A percentile compares a stretch with the other conserved stretches of the same genome.
phyloP scores from a whole-genome alignment of 2,329 filamentous ascomycete genomes.

The Epichloe elymi region DNA sequence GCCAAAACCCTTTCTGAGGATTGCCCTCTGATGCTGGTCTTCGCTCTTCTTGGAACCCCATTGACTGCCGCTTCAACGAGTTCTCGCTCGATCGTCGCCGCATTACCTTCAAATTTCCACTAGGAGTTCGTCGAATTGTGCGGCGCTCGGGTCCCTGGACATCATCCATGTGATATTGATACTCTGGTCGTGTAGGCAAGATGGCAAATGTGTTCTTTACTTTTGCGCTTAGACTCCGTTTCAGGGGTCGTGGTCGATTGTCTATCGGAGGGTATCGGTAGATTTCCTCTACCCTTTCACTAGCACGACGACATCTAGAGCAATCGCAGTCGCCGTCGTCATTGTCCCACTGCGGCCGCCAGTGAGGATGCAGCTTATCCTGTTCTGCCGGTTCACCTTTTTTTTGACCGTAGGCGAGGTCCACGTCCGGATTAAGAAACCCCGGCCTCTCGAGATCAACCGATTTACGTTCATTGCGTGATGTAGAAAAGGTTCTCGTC shows the following conservation, averaged over 20 bases:
- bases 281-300: slow-evolving; percentile 26
- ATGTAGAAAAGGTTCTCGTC: slow-evolving; percentile 39
- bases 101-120: slow-evolving; percentile 47
- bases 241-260: slow-evolving; percentile 31
- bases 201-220: slow-evolving; percentile 50
- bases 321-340: slow-evolving; percentile 20
- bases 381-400: slow-evolving; percentile 35
- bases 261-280: slow-evolving; percentile 36
- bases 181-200: slow-evolving; percentile 34
- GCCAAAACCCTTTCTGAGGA: slow-evolving; percentile 17
- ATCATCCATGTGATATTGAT: slow-evolving; percentile 18
- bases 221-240: slow-evolving; percentile 36
- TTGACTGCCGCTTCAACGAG: slow-evolving; percentile 19
- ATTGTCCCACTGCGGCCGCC: slow-evolving; percentile 40
- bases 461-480: slow-evolving; percentile 24
- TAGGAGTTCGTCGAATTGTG: slow-evolving; percentile 44
- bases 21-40: slow-evolving; percentile 19
- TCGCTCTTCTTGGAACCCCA: slow-evolving; percentile 18
- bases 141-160: slow-evolving; percentile 34
- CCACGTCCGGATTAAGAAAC: slow-evolving; percentile 15
- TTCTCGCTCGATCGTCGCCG: slow-evolving; percentile 36
- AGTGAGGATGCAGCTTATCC: slow-evolving; percentile 45
- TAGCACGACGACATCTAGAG: slow-evolving; percentile 18
- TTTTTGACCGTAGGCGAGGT: slow-evolving; percentile 26
- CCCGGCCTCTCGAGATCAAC: slow-evolving; percentile 14